Base-by-base conservation (phyloP, 2,329 filamentous ascomycete genomes). In the Gaeumannomyces sp. region DNA sequence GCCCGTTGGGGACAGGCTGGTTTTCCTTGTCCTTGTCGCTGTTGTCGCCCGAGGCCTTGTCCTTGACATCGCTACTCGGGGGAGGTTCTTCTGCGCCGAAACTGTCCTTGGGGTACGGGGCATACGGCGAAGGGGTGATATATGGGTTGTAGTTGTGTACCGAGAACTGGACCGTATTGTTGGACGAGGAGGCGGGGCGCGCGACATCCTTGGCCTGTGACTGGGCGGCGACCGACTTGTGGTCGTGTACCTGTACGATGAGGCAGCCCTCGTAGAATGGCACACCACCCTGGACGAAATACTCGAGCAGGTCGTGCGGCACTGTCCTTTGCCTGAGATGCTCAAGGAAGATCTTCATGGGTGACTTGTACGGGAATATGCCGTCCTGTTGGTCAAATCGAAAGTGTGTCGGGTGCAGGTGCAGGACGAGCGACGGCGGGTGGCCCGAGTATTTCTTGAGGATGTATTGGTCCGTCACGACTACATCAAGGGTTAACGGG, bases 361-460 rank as follows among this genome's bases (percentile, higher is more conserved):
- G 93, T 27, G 93, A 97, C 71, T 92, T 91, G 76, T 98, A 98
- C 6, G 86, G 84, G 71, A 97, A 97, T 73, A 91, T 94, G 72
- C 93, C 91, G 75, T 97, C 93, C 76, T 97, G 94, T 71, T 93
- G 88, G 70, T 98, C 94, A 77, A 99, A 96, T 65, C 90, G 87
- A 74, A 97, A 98, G 76, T 97, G 89, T 5, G 85, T 92, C 13
- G 88, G 83, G 73, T 97, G 89, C 38, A 99, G 81, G 74, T 97
- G 93, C 29, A 99, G 81, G 62, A 94, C 87, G 29, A 99, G 81
- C 4, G 94, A 98, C 0, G 95, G 93, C 11, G 89, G 86, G 62
- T 83, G 68, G 10, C 73, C 73, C 60, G 65, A 82, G 76, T 89
- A 93, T 77, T 93, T 96, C 71, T 85, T 88, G n/a, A 98, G 81